Percentiles rank a stretch among this genome's conserved stretches.
phyloP scores from a whole-genome alignment of 2,329 filamentous ascomycete genomes.

The Rhytidhysteron rufulum region DNA sequence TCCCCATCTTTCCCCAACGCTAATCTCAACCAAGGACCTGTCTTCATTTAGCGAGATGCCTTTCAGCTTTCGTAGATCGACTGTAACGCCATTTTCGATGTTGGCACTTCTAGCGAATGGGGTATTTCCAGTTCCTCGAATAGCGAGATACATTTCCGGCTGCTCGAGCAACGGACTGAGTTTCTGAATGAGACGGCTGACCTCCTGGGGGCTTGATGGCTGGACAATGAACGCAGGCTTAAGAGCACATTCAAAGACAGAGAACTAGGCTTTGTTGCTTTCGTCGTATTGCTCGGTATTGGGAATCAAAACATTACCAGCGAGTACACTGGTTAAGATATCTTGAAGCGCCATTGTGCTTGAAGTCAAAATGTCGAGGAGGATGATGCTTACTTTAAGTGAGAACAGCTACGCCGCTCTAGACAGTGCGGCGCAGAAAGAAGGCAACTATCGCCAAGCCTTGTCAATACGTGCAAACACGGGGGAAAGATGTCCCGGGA shows the following conservation, averaged over 20 bases:
- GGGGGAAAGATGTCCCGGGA: no score
- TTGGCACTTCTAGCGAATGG: slow-evolving; percentile 2
- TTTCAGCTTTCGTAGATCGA: not conserved
- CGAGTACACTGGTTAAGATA: not conserved
- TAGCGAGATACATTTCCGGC: slow-evolving; percentile 1
- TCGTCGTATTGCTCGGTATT: slow-evolving; percentile 5
- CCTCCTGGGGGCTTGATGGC: slow-evolving; percentile 5
- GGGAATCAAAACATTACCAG: slow-evolving; percentile 3
- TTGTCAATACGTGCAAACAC: no score
- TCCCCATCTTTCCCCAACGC: not conserved
- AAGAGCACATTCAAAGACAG: slow-evolving; percentile 4
- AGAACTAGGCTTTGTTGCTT: slow-evolving; percentile 6
- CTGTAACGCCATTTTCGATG: not conserved
- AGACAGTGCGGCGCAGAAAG: no score
- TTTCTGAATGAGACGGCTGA: slow-evolving; percentile 4
- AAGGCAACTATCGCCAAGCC: no score
- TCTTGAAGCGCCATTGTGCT: not conserved
- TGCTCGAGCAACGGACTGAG: not conserved
- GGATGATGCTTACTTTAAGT: no score
- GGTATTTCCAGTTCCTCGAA: slow-evolving; percentile 5
- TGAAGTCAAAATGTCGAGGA: no score
- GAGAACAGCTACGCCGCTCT: no score
- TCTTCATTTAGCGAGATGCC: not conserved
- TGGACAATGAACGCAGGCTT: slow-evolving; percentile 6
- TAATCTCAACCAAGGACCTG: not conserved